Evolutionary conservation across 2,329 filamentous ascomycete species (phyloP), one percentile per base, ranked within the genome.

Genomic region (Phialemoniopsis sp.): DNA sequence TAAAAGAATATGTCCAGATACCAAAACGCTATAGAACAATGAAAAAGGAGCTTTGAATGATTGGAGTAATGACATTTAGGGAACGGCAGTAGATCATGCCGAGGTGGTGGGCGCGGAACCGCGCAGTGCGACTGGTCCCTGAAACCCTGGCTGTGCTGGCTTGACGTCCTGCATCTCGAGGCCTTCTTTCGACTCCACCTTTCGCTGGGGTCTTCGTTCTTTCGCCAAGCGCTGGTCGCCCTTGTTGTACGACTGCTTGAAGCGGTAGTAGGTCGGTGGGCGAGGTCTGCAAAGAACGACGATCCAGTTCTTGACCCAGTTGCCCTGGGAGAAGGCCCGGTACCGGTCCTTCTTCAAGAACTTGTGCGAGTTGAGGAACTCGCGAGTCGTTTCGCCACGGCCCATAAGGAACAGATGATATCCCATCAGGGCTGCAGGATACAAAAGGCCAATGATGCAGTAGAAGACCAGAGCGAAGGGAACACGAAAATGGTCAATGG

Each of bases 321-420:
- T 85, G 29, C 82, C 83, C 55, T 94, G 89, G 2, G 82, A 90
- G 53, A 95, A 98, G 2, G 93, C 89, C 32, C 90, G 76, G 62
- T 95, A 94, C 12, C 93, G 81, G 59, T 98, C 91, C 52, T 85
- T 85, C 66, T 93, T 94, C 46, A 85, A 70, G 59, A 98, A 97
- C 62, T 97, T 97, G 64, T 95, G 89, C 5, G 87, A 90, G 64
- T 95, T 95, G 48, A 98, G 80, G 60, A 95, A 96, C 63, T 98
- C 93, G 50, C 93, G 77, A 1, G 93, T 98, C 1, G 91, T 98
- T 68, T 98, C 91, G 36, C 91, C 93, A 26, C 91, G 77, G 7
- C 81, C 85, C 67, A 94, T 89, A 32, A 98, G 73, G 66, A 95
- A 96, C 34, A 97, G 58, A 63, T 98, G 93, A 59, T 98, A 98